Conservation (phyloP, 805 yeast genomes). For the Metschnikowia arizonensis region DNA sequence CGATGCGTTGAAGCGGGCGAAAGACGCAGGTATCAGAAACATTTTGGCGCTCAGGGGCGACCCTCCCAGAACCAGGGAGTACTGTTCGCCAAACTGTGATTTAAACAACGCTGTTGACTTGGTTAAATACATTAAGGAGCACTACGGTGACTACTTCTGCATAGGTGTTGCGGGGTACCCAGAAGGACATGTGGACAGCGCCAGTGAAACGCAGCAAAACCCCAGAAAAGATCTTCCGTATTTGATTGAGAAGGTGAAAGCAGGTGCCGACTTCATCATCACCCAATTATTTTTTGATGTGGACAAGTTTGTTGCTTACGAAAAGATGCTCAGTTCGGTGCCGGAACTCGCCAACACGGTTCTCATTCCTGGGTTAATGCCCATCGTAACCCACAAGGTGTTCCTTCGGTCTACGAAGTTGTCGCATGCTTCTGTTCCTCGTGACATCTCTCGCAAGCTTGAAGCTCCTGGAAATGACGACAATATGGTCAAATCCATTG, state of each 20-base stretch:
- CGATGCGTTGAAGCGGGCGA: slow-evolving; percentile 68
- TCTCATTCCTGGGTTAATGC: slow-evolving; percentile 86
- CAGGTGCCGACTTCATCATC: slow-evolving; percentile 92
- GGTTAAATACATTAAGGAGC: slow-evolving; percentile 67
- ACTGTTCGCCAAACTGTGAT: slow-evolving; percentile 50
- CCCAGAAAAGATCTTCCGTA: slow-evolving; percentile 69
- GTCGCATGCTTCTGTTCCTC: slow-evolving; percentile 82
- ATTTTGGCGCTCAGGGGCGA: slow-evolving; percentile 94
- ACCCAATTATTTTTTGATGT: slow-evolving; percentile 91
- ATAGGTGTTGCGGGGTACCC: slow-evolving; percentile 98
- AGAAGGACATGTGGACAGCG: slow-evolving; percentile 93
- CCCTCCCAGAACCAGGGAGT: slow-evolving; percentile 78
- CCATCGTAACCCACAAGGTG: slow-evolving; percentile 76
- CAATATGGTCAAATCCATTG: slow-evolving; percentile 74
- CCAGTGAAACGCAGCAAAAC: slow-evolving; percentile 62
- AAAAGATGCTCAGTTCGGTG: slow-evolving; percentile 43
- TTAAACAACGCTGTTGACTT: slow-evolving; percentile 82
- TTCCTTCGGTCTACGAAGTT: slow-evolving; percentile 86
- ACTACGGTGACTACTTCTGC: slow-evolving; percentile 79
- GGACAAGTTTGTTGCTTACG: slow-evolving; percentile 68
- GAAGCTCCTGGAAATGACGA: slow-evolving; percentile 59
- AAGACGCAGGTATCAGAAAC: slow-evolving; percentile 74
- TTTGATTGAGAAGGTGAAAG: slow-evolving; percentile 77
- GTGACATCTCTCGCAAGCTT: slow-evolving; percentile 46
- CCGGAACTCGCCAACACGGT: slow-evolving; percentile 46